These are phyloP conservation scores for Colletotrichum navitas DNA, from an alignment of 2,329 filamentous ascomycete species.

Conservation along the genomic window DNA sequence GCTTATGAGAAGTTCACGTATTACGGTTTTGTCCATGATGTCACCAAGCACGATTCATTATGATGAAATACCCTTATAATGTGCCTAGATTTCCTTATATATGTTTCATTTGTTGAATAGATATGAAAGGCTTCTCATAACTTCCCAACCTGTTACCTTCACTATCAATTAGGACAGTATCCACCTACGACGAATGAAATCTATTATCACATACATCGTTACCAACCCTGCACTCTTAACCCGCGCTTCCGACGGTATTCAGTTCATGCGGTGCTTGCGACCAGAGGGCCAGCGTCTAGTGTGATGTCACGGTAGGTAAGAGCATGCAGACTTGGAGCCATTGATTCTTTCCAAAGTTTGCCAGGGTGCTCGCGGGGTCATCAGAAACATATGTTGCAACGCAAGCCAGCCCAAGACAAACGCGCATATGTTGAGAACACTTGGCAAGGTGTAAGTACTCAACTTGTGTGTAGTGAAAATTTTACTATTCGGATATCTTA, in stretches of 20 bases:
- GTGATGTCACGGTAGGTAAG: background rate
- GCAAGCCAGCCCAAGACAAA: too few species aligned
- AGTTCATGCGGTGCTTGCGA: background rate
- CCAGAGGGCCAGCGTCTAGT: too few species aligned
- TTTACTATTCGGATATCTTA: fast-evolving
- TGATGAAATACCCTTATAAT: constrained; percentile 40
- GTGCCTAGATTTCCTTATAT: constrained; percentile 29
- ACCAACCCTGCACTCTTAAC: background rate
- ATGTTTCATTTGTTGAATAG: background rate
- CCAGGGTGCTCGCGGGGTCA: background rate
- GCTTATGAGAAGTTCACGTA: constrained; percentile 24
- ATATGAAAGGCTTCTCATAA: background rate
- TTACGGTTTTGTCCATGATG: constrained; percentile 30
- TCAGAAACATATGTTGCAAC: too few species aligned
- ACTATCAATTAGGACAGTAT: too few species aligned
- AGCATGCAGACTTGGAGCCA: background rate
- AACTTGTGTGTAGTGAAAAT: too few species aligned
- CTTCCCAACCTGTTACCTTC: background rate
- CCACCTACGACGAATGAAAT: background rate
- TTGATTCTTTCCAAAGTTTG: background rate
- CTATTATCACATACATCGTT: background rate
- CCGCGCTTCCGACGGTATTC: background rate
- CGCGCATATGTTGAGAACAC: too few species aligned
- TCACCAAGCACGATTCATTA: constrained; percentile 35
- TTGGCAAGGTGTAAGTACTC: too few species aligned